Conservation (phyloP, 2,329 filamentous ascomycete genomes). For the Neospermospora avenae region DNA sequence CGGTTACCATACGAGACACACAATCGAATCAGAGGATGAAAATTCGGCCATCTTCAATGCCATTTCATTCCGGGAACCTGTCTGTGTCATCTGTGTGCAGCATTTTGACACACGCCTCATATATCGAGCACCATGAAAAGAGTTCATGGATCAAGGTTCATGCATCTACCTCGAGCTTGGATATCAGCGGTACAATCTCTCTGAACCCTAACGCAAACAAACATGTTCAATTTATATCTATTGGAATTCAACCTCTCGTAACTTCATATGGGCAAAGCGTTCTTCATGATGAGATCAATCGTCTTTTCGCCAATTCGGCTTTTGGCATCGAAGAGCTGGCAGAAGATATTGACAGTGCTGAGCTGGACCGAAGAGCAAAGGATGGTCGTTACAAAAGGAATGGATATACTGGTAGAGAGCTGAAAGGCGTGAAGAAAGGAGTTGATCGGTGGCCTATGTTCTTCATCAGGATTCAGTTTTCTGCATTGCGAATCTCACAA, state of each 20-base stretch:
- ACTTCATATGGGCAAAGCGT: conserved; percentile 56
- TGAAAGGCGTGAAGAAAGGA: conserved; percentile 55
- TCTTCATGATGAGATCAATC: conserved; percentile 76
- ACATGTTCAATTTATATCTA: conserved; percentile 74
- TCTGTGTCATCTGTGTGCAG: conserved; percentile 37
- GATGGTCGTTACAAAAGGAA: conserved; percentile 45
- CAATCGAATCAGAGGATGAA: conserved; percentile 22
- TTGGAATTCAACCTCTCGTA: conserved; percentile 67
- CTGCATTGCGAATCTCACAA: not conserved
- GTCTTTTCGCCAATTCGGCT: conserved; percentile 68
- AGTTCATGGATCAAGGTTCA: conserved; percentile 67
- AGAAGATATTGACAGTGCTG: conserved; percentile 35
- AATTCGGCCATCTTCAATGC: conserved; percentile 23
- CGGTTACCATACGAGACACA: conserved; percentile 56
- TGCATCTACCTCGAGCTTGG: conserved; percentile 59
- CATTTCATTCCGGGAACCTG: not conserved
- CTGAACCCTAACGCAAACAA: conserved; percentile 67
- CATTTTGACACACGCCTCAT: conserved; percentile 63
- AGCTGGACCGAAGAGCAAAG: conserved; percentile 36
- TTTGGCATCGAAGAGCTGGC: conserved; percentile 64
- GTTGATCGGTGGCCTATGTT: conserved; percentile 90
- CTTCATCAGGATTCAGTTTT: conserved; percentile 62
- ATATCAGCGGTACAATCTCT: conserved; percentile 69
- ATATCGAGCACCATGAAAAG: conserved; percentile 52
- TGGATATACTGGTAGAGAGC: conserved; percentile 48